Base-by-base conservation (phyloP, 768 basidiomycete genomes). In the Strobilomyces dryophilus region DNA sequence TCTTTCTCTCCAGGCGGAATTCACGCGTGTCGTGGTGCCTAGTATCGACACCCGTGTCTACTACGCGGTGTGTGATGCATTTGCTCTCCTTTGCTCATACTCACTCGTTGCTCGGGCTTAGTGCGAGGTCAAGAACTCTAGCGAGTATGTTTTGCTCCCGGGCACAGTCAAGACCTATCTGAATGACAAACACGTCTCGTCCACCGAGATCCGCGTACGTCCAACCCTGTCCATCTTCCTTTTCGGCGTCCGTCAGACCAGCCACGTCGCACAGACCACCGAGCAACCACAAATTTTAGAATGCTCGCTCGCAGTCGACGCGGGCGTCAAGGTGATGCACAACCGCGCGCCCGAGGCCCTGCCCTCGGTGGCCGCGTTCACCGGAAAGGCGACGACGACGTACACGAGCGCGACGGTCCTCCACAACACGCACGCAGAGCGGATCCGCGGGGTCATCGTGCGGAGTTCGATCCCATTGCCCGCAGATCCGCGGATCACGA, bases 171-270 rank as follows among this genome's bases (percentile, higher is more conserved):
- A 68, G 31, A 44, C 60, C 4, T 67, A 62, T 53, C 39, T 69
- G 49, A 65, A 71, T 56, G 61, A 63, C 14, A 64, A 45, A 34
- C 60, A 62, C 9, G 60, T 71, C 39, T 68, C 71, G 24, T 64
- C 65, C 27, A 51, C 53, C 5, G 45, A 57, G 2, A 59, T 71
- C 21, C 47, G 29, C 15, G 63, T 58, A 49, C 34, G 61, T 66
- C 29, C 15, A n/a, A 17, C 4, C 7, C n/a, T 29, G 4, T 24
- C n/a, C 24, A 29, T 9, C 7, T 2, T 24, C n/a, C 26, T 21
- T 26, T 8, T 26, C 41, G 20, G 14, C 21, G 21, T 7, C 41
- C 14, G 11, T 14, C 5, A 8, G 43, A 12, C 14, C 34, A 7
- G 11, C 10, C 17, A 21, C 8, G 10, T 15, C 17, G 1, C 18